Base-by-base conservation (phyloP, 2,329 filamentous ascomycete genomes). In the Pyrenophora seminiperda region DNA sequence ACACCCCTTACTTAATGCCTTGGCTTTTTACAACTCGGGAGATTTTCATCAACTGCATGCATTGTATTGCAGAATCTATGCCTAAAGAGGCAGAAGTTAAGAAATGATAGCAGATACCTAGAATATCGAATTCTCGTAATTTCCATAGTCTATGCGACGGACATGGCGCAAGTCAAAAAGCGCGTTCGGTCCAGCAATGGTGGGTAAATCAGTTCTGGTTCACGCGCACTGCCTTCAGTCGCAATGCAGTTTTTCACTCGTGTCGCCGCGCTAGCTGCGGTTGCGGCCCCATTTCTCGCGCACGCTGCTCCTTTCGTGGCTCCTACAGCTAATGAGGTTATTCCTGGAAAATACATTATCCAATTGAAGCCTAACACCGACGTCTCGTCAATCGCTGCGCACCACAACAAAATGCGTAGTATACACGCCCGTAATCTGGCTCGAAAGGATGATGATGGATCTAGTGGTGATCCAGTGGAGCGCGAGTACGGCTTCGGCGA, bases 321-420 rank as follows among this genome's bases (percentile, higher is more conserved):
- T 7, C 43, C 50, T 18, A 30, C 43, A 3, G 22, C 47, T 2
- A 40, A 52, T 29, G 51, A 56, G 11, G 24, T 61, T 15, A 63
- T 77, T 37, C 67, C 70, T 11, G 71, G 70, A 53, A 76, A 75
- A 66, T 79, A 75, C 62, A 75, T 78, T 46, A 66, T 78, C 48
- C 73, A 72, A 56, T 41, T 78, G 46, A 75, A 73, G 63, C 66
- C 72, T 11, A 66, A 66, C 9, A 58, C 59, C 3, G 59, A 68
- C 38, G 41, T 64, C 36, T 57, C 63, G 1, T 59, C 61, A 0
- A 56, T 70, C 14, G 58, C 56, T 7, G 53, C 60, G 6, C 67
- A 70, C 36, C 61, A 63, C 39, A 50, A 58, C 30, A 63, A 51
- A 7, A 62, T 71, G 4, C 64, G 62, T 27, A 61, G 63, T 37